A percentile compares a stretch with the other conserved stretches of the same genome.
These are phyloP conservation scores for Microdochium nivale DNA, from an alignment of 2,329 filamentous ascomycete genomes.

Conservation along the genomic window DNA sequence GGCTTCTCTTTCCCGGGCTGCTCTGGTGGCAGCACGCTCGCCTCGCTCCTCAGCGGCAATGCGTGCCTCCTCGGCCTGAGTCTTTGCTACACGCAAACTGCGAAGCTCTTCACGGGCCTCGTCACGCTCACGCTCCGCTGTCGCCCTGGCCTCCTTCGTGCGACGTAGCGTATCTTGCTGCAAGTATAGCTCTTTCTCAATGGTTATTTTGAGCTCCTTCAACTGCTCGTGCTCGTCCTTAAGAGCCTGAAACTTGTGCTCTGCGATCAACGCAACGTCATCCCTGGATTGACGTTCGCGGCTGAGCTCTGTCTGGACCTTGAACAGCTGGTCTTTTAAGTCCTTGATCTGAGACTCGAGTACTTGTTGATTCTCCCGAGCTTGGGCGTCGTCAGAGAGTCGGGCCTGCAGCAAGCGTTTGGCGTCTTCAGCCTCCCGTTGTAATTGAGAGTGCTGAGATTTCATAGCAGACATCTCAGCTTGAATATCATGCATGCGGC, in stretches of 20 bases:
- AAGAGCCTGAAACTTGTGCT: slow-evolving; percentile 77
- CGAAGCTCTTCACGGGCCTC: slow-evolving; percentile 82
- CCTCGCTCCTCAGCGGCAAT: slow-evolving; percentile 72
- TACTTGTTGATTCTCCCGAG: slow-evolving; percentile 70
- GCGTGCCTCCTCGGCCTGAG: slow-evolving; percentile 77
- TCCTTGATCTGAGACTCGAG: slow-evolving; percentile 82
- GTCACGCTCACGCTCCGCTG: slow-evolving; percentile 80
- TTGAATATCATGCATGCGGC: slow-evolving; percentile 72
- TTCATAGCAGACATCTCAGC: slow-evolving; percentile 82
- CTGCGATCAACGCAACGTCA: slow-evolving; percentile 82
- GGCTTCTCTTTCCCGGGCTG: slow-evolving; percentile 72
- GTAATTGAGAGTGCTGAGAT: slow-evolving; percentile 73
- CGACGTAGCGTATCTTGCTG: slow-evolving; percentile 87
- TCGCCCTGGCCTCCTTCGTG: slow-evolving; percentile 70
- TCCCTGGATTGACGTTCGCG: slow-evolving; percentile 88
- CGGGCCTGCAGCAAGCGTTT: slow-evolving; percentile 80
- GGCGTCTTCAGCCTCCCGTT: slow-evolving; percentile 83
- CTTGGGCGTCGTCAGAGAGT: slow-evolving; percentile 82
- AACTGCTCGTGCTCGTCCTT: slow-evolving; percentile 79
- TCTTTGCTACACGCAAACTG: slow-evolving; percentile 72
- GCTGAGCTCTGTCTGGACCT: slow-evolving; percentile 80
- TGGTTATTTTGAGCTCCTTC: slow-evolving; percentile 92
- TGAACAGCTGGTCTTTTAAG: slow-evolving; percentile 77
- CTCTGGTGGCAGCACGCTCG: slow-evolving; percentile 68
- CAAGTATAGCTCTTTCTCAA: slow-evolving; percentile 94